These are phyloP conservation scores for Chalaropsis ovoidea DNA, from an alignment of 2,329 filamentous ascomycete genomes.

Conservation along the genomic window DNA sequence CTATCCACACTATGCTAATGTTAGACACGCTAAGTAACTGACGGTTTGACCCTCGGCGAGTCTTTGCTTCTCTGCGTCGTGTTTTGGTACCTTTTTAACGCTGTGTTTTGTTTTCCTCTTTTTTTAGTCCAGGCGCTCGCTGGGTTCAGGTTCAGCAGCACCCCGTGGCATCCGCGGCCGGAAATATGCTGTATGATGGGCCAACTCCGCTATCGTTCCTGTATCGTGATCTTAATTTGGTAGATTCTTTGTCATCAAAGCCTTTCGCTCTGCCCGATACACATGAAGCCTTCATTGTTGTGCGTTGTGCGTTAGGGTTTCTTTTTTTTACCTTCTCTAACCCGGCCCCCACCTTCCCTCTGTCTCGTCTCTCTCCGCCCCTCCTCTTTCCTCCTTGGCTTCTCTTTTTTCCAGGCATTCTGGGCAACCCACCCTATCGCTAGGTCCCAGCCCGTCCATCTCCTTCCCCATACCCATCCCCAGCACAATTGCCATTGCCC, in stretches of 20 bases:
- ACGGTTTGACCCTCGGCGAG: not conserved
- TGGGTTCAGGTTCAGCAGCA: not conserved
- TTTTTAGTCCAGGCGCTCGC: not conserved
- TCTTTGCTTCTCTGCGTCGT: not conserved
- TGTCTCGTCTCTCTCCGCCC: not conserved
- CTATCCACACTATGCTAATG: slow-evolving; percentile 8
- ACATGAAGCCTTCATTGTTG: not conserved
- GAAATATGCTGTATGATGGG: not conserved
- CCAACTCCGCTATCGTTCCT: not conserved
- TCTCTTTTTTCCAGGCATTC: no score
- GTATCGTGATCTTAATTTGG: slow-evolving; percentile 8
- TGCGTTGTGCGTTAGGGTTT: not conserved
- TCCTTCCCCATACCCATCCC: no score
- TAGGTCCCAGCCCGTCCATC: no score
- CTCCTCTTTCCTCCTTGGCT: not conserved
- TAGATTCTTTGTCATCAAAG: not conserved
- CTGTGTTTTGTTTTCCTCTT: not conserved
- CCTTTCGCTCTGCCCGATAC: not conserved
- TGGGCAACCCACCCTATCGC: not conserved
- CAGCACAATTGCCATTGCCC: not conserved
- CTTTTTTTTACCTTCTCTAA: not conserved
- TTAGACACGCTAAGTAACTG: slow-evolving; percentile 10
- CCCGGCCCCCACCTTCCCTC: not conserved
- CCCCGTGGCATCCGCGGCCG: not conserved
- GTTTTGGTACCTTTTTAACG: not conserved